A percentile compares a stretch with the other conserved stretches of the same genome.
Conservation (phyloP, 768 basidiomycete species). For the Mycena amicta region DNA sequence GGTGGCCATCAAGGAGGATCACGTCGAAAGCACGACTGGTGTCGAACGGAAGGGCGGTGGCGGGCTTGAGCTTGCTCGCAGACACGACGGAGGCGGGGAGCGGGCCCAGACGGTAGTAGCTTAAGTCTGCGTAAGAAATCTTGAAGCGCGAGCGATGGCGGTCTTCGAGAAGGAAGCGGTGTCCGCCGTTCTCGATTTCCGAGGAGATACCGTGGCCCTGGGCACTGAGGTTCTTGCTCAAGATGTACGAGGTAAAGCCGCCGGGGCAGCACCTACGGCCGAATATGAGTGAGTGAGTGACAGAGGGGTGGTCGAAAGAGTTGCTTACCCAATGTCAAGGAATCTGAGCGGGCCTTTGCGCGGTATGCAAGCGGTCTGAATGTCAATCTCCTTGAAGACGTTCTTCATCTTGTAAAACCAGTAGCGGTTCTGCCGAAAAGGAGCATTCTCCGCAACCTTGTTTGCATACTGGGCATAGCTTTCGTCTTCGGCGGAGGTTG, state of each 20-base stretch:
- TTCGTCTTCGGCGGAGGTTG: constrained; percentile 11
- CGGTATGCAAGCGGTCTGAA: constrained; percentile 15
- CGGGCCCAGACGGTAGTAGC: constrained; percentile 23
- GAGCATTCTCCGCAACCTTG: constrained; percentile 23
- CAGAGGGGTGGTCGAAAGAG: not conserved
- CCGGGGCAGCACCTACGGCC: constrained; percentile 31
- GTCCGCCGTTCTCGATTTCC: constrained; percentile 26
- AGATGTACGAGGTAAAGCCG: constrained; percentile 34
- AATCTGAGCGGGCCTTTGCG: constrained; percentile 20
- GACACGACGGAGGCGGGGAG: constrained; percentile 14
- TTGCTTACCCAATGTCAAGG: constrained; percentile 29
- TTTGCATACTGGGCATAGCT: constrained; percentile 12
- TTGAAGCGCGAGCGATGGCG: constrained; percentile 22
- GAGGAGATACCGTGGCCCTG: constrained; percentile 32
- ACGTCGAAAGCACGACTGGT: constrained; percentile 23
- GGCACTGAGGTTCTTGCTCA: constrained; percentile 27
- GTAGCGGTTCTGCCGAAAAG: constrained; percentile 18
- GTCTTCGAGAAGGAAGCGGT: constrained; percentile 26
- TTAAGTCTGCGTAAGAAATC: constrained; percentile 23
- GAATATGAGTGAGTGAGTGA: not conserved
- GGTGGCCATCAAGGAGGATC: constrained; percentile 28
- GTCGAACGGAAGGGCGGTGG: constrained; percentile 19
- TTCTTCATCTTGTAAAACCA: constrained; percentile 27
- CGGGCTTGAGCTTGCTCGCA: constrained; percentile 3
- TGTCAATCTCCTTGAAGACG: constrained; percentile 27